phyloP scores from a whole-genome alignment of 164 flowering plant species.

The Sedum album region DNA sequence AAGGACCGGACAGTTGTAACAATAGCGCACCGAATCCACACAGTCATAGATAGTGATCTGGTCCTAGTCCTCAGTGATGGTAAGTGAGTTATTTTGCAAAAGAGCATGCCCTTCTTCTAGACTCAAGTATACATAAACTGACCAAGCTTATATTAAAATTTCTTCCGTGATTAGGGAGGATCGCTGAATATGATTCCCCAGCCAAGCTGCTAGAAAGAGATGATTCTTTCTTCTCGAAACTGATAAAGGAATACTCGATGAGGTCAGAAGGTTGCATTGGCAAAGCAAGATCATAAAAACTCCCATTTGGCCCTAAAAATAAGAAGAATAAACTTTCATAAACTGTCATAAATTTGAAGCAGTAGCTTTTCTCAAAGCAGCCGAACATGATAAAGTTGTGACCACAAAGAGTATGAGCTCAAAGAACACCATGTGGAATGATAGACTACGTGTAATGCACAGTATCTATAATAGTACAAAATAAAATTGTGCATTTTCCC shows the following conservation, averaged over 20 bases:
- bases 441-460: too few species aligned
- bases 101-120: neutral
- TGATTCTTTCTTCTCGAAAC: slow-evolving; percentile 75
- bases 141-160: neutral
- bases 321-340: too few species aligned
- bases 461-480: too few species aligned
- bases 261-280: slow-evolving; percentile 33
- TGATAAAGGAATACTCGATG: slow-evolving; percentile 77
- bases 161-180: slow-evolving; percentile 48
- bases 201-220: slow-evolving; percentile 60
- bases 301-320: neutral
- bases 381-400: too few species aligned
- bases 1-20: neutral
- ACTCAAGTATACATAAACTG: too few species aligned
- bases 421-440: too few species aligned
- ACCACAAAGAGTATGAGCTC: too few species aligned
- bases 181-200: slow-evolving; percentile 77
- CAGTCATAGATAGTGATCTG: slow-evolving; percentile 3
- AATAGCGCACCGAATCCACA: slow-evolving; percentile 6
- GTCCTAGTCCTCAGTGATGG: slow-evolving; percentile 5
- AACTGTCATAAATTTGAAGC: too few species aligned
- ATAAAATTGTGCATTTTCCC: too few species aligned
- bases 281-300: neutral
- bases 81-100: neutral
- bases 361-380: too few species aligned